Percentiles rank a stretch among this genome's conserved stretches.
Conservation (phyloP, 2,329 filamentous ascomycete genomes). For the Mollisiaceae sp. region DNA sequence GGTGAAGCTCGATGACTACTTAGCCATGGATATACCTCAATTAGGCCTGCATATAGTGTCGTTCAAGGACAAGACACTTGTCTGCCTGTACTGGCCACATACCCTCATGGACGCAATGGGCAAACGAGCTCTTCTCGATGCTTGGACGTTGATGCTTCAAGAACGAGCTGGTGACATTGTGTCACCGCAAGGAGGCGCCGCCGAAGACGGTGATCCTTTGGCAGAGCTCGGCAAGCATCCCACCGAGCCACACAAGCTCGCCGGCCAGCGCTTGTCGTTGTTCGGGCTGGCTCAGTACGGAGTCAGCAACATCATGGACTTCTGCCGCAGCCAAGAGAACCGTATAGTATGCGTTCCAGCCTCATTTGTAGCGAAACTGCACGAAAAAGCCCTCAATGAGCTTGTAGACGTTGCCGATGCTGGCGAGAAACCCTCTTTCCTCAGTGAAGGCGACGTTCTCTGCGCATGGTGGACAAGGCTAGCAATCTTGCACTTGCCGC, state of each 20-base stretch:
- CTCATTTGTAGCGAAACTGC: constrained; percentile 41
- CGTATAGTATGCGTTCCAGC: constrained; percentile 48
- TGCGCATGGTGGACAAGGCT: constrained; percentile 48
- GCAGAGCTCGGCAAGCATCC: constrained; percentile 34
- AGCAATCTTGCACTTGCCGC: constrained; percentile 31
- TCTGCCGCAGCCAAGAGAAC: constrained; percentile 41
- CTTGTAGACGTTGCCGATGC: constrained; percentile 19
- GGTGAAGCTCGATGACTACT: constrained; percentile 46
- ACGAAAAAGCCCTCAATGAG: constrained; percentile 37
- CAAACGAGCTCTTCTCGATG: constrained; percentile 47
- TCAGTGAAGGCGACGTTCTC: constrained; percentile 55
- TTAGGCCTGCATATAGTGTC: constrained; percentile 53
- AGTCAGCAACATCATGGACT: constrained; percentile 19
- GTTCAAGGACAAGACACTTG: constrained; percentile 56
- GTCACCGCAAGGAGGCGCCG: constrained; percentile 42
- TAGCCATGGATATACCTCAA: constrained; percentile 50
- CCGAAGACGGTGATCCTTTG: constrained; percentile 46
- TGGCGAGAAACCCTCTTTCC: constrained; percentile 39
- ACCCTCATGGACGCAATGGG: constrained; percentile 54
- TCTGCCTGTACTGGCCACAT: constrained; percentile 54
- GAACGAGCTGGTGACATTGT: constrained; percentile 49
- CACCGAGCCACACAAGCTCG: constrained; percentile 40
- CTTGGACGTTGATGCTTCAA: constrained; percentile 53
- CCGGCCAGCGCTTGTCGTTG: constrained; percentile 37
- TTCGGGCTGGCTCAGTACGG: constrained; percentile 43